These are phyloP conservation scores for Chytriomyces hyalinus DNA, from an alignment of 192 early-diverging fungal genomes.

Conservation along the genomic window DNA sequence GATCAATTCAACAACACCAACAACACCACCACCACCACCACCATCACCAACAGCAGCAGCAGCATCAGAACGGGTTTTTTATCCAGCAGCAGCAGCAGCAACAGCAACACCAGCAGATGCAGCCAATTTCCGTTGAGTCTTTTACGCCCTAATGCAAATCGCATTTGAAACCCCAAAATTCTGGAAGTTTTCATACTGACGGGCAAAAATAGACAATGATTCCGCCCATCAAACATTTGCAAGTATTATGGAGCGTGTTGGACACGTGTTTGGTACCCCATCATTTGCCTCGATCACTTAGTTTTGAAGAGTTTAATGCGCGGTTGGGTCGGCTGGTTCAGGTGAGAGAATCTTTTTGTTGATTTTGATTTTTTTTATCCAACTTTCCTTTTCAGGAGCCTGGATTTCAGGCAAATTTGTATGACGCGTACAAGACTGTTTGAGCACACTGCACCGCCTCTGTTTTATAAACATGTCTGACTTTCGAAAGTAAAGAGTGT, in stretches of 20 bases:
- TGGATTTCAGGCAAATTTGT: constrained; percentile 19
- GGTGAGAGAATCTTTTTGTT: neutral
- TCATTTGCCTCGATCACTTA: constrained; percentile 9
- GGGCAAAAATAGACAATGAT: neutral
- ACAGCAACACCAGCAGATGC: constrained; percentile 30
- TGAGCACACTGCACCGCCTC: neutral
- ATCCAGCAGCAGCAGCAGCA: constrained; percentile 19
- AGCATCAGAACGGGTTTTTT: neutral
- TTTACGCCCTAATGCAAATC: neutral
- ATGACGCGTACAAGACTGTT: constrained; percentile 35
- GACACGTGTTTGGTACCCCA: constrained; percentile 24
- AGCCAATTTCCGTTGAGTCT: constrained; percentile 28
- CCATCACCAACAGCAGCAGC: constrained; percentile 15
- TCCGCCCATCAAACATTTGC: constrained; percentile 13
- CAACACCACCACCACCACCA: constrained; percentile 24
- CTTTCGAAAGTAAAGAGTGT: too few species aligned
- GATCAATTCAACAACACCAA: constrained; percentile 12
- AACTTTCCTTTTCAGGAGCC: neutral
- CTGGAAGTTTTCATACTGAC: too few species aligned
- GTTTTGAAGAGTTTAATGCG: constrained; percentile 21
- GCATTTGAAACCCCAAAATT: too few species aligned
- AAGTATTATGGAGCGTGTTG: constrained; percentile 22
- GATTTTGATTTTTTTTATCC: neutral
- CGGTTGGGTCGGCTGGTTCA: constrained; percentile 20
- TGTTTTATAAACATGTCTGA: neutral